Base-by-base conservation (phyloP, 305 asterid genomes). In the Rubia occidens region DNA sequence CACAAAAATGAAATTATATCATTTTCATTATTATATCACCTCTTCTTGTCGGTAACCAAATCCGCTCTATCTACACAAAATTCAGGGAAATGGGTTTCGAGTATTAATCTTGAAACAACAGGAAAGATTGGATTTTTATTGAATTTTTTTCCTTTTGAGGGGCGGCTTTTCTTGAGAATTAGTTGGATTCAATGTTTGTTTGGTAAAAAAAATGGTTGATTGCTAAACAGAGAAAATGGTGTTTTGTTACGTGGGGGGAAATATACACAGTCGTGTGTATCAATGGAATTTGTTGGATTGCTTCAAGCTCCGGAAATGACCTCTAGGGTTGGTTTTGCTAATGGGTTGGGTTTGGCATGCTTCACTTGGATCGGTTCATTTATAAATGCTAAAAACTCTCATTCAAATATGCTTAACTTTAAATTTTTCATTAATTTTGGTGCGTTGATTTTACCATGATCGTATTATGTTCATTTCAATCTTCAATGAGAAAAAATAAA, bases 301-400 rank as follows among this genome's bases (percentile, higher is more conserved):
- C 68, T 64, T 64, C 53, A 8, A 40, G 53, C 35, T 42, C 18
- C 20, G 68, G 68, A 64, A 64, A 63, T 63, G 67, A 20, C 67
- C 13, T 35, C 9, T 11, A 26, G 66, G 66, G 45, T 35, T 15
- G 61, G 61, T 20, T 51, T 51, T 49, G 9, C 20, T n/a, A 8
- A 18, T 55, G 11, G 61, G 61, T 11, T 59, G 14, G 17, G 64
- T 26, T 26, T 59, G 39, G 64, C 29, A 18, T 49, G 55, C 8
- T 49, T 59, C 39, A 59, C 40, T 20, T 24, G 62, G 62, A 32
- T 56, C 32, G 62, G 37, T 20, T 56, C 3, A 21, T 20, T 53
- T 17, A 39, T 39, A 6, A 39, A 39, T n/a, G n/a, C n/a, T n/a
- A n/a, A n/a, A n/a, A n/a, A n/a, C n/a, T n/a, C n/a, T 29, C 32